A percentile compares a stretch with the other conserved stretches of the same genome.
phyloP scores from a whole-genome alignment of 2,329 filamentous ascomycete genomes.

The Colletotrichum lupini region DNA sequence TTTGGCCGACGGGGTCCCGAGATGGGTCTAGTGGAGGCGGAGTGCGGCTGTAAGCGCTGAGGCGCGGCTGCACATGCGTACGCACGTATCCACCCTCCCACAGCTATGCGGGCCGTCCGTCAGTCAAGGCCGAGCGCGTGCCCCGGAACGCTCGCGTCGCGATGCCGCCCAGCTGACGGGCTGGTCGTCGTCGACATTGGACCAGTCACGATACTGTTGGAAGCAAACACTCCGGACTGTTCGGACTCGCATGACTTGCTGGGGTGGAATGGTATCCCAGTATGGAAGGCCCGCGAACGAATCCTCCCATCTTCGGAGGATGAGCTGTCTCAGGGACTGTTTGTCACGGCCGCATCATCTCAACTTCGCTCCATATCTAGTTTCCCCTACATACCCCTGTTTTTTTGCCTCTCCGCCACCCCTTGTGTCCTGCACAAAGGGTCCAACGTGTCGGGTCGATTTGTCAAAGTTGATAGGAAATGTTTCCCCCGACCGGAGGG shows the following conservation, averaged over 20 bases:
- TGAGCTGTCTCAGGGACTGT: conserved; percentile 13
- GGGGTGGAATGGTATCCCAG: not conserved
- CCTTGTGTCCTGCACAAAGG: conserved; percentile 12
- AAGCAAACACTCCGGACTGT: conserved; percentile 8
- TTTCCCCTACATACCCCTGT: not conserved
- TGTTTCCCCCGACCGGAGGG: not conserved
- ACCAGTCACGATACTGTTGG: not conserved
- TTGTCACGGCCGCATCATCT: conserved; percentile 16
- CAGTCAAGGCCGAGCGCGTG: conserved; percentile 2
- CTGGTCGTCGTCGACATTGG: not conserved
- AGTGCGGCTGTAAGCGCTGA: conserved; percentile 42
- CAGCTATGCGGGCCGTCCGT: conserved; percentile 12
- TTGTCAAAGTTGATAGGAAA: conserved; percentile 19
- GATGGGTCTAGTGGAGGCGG: conserved; percentile 10
- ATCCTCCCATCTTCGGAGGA: conserved; percentile 19
- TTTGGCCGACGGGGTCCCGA: conserved; percentile 29
- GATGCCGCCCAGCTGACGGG: not conserved
- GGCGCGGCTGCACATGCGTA: conserved; percentile 43
- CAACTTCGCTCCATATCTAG: conserved; percentile 8
- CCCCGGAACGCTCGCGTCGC: not conserved
- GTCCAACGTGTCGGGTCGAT: conserved; percentile 12
- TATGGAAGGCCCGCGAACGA: not conserved
- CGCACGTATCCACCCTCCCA: conserved; percentile 11
- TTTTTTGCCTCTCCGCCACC: conserved; percentile 2
- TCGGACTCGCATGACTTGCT: conserved; percentile 32